Evolutionary conservation across 805 yeast genomes (phyloP).

Genomic region (Spathaspora sp.): DNA sequence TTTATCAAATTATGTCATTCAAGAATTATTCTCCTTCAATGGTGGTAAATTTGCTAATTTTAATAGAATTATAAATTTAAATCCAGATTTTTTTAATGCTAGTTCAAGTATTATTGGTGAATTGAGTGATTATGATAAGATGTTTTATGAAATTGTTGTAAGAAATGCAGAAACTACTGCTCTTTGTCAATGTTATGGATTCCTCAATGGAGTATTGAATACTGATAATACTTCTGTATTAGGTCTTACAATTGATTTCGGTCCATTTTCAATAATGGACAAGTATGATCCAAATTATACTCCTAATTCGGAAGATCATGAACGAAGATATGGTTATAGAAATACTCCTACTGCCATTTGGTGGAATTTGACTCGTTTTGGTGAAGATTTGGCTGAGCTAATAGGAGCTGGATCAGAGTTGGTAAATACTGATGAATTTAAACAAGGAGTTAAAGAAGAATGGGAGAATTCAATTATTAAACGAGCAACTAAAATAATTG

Average conservation of each 20-base stretch:
- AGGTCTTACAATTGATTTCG: conserved; percentile 89
- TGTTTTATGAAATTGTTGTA: conserved; percentile 68
- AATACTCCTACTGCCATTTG: conserved; percentile 84
- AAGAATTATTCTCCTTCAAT: conserved; percentile 49
- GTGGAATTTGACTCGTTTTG: conserved; percentile 88
- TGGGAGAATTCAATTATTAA: conserved; percentile 47
- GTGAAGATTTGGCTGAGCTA: conserved; percentile 78
- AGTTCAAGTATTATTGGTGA: conserved; percentile 24
- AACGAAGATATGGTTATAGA: conserved; percentile 68
- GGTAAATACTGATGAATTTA: conserved; percentile 40
- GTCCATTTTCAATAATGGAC: conserved; percentile 92
- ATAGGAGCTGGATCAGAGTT: conserved; percentile 66
- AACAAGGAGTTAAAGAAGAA: conserved; percentile 42
- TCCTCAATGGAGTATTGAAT: conserved; percentile 88
- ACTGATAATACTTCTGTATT: conserved; percentile 91
- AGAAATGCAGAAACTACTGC: conserved; percentile 78
- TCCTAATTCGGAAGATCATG: conserved; percentile 84
- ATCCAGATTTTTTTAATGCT: conserved; percentile 15
- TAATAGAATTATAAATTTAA: conserved; percentile 15
- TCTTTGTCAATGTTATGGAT: conserved; percentile 87
- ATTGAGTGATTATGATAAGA: conserved; percentile 59
- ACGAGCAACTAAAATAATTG: conserved; percentile 66
- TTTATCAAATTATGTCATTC: conserved; percentile 70
- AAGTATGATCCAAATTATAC: conserved; percentile 76
- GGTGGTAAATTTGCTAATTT: conserved; percentile 27